Evolutionary conservation across 2,329 filamentous ascomycete genomes (phyloP), one percentile per base, ranked within the genome.

Genomic region (Hymenoscyphus albidus): DNA sequence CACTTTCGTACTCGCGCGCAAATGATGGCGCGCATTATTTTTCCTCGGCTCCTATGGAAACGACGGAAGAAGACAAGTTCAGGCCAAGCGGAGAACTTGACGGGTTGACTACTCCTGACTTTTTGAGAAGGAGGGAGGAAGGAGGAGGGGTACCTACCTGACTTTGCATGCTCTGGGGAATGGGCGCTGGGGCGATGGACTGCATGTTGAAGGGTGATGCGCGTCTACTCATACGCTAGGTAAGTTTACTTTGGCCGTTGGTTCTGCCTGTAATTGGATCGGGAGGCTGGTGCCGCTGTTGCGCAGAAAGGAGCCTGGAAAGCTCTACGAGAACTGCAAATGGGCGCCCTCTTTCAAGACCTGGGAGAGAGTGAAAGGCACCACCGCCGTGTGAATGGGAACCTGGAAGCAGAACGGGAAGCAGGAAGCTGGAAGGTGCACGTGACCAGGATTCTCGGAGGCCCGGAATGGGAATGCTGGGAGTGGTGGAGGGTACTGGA

Each of bases 141-240:
- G 48, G 58, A 56, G 44, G 57, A 38, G 42, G 56, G 63, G 59
- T 62, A 70, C 59, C 64, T 70, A 73, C 72, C 69, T 74, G 70
- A 64, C 66, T 70, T 59, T 72, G 70, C 66, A 71, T 69, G 62
- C 65, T 67, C 61, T 71, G 70, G 22, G 72, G 69, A 39, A 70
- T 68, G 14, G 73, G 73, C 10, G 71, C 72, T 22, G 73, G 73
- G 32, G 73, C 73, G 56, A 74, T 73, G 57, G 72, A 72, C 66
- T 74, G 73, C 73, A 74, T 74, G 38, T 44, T 69, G 42, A 55
- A 18, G 18, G 38, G 40, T 54, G 38, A 16, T 39, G 40, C 58
- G 58, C 39, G 38, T 40, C 39, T 12, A 22, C n/a, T 9, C 14
- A 35, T 35, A 35, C 35, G 35, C 35, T 35, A 35, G 35, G 35